Evolutionary conservation across 2,329 filamentous ascomycete genomes (phyloP), one percentile per base, ranked within the genome.

Genomic region (Cladophialophora psammophila): DNA sequence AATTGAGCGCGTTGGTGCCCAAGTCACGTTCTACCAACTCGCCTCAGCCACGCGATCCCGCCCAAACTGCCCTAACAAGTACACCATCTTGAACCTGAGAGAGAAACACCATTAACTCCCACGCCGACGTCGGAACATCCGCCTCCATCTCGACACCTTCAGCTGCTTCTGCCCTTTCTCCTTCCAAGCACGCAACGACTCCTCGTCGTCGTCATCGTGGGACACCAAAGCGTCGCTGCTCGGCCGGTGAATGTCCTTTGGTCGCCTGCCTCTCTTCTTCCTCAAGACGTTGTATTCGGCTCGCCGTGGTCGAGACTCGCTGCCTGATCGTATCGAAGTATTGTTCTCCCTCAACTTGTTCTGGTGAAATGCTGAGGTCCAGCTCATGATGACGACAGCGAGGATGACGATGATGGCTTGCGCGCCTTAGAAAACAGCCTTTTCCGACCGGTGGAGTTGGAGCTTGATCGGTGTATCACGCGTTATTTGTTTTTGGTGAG

Each of bases 141-240:
- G 59, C 45, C 48, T 61, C 59, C 59, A 61, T 31, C 45, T 52
- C 59, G 59, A 61, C 48, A 38, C 59, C 48, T 53, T 61, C n/a
- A n/a, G n/a, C 32, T 48, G 59, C 32, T 53, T 40, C 31, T 34
- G 45, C 34, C 36, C 12, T n/a, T 40, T 61, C 32, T 61, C 45
- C 59, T 61, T 61, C 59, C 50, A 52, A 20, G 42, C n/a, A 6
- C 35, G 31, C 18, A 61, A n/a, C 12, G 57, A 60, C 4, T 35
- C 45, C 32, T 61, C 59, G 18, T 61, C 59, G 18, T 31, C 45
- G 42, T 61, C 59, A 9, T 61, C 42, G 58, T 45, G n/a, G 42
- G 15, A 13, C 12, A 48, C 48, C 10, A 48, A 26, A n/a, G 59
- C 2, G 34, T 61, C 59, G 26, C 15, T n/a, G 15, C 52, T 48